Base-by-base conservation (phyloP, 2,329 filamentous ascomycete species). In the Aureobasidium sp. region DNA sequence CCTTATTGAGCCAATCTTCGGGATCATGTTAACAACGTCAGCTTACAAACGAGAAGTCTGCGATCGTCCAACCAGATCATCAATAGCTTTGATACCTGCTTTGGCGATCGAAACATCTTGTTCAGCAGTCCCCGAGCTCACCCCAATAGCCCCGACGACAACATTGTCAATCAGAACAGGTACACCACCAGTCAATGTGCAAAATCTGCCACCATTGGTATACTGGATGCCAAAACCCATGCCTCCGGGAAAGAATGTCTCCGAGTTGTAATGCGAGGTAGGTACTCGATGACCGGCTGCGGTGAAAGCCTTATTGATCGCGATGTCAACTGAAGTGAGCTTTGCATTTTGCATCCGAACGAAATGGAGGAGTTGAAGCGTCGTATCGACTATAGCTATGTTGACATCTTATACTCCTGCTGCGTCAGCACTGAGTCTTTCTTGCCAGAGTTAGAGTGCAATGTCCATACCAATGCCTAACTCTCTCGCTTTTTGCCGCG, bases 251-350 rank as follows among this genome's bases (percentile, higher is more conserved):
- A 73, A 72, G 11, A 42, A 24, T 14, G 79, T 76, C 38, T 67
- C 70, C 56, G 78, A 77, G 53, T 76, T 76, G 63, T 79, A 80
- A 3, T 69, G 66, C 21, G 71, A 70, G 0, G 77, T 79, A 0
- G 76, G 75, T 4, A 71, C 65, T 17, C 71, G 67, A 63, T 80
- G 77, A 17, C 78, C 78, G 1, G 77, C 75, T 4, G 78, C 78
- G 3, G 78, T 80, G 61, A 78, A 79, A n/a, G 77, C 77, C 57
- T 80, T 78, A 41, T 84, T 81, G 11, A 86, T 84, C 0, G 80
- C 77, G 62, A 85, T 77, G 64, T 80, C 78, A 57, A 83, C 77
- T 4, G 78, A 71, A 19, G 73, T 75, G 14, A 75, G 58, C 57
- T 75, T 76, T n/a, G 73, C 72, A 55, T 65, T 68, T 57, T 73